Base-by-base conservation (phyloP, 768 basidiomycete species). In the Albatrellus ellisii region DNA sequence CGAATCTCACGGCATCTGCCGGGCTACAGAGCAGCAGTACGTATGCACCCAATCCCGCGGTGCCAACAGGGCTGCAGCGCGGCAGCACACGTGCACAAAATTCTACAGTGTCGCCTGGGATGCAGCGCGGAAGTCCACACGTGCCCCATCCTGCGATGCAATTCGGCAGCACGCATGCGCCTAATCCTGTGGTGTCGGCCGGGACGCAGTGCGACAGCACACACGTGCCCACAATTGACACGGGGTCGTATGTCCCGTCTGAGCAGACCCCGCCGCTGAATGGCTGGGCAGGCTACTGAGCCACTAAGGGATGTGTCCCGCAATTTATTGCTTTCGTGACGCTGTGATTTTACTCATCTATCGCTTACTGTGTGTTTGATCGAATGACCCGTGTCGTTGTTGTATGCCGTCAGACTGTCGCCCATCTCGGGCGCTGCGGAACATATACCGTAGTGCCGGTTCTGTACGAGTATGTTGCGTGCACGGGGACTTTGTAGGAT, bases 1-100 rank as follows among this genome's bases (percentile, higher is more conserved):
- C 48, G 21, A 48, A 50, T 38, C 43, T 47, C 36, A 42, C 24
- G 10, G 28, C 36, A 17, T 21, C 46, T 29, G 41, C 48, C 26
- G 48, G 46, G 28, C 26, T 47, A 8, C 34, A n/a, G n/a, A n/a
- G n/a, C n/a, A n/a, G n/a, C n/a, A n/a, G n/a, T n/a, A n/a, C n/a
- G n/a, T n/a, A n/a, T 36, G 34, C 34, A n/a, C n/a, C n/a, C n/a
- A n/a, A 26, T 11, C 4, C 24, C 18, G 25, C 12, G 10, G 38
- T n/a, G n/a, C n/a, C n/a, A n/a, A n/a, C n/a, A n/a, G n/a, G n/a
- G n/a, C n/a, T n/a, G n/a, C n/a, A n/a, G n/a, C n/a, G 34, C 34
- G 22, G 34, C 18, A 36, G 22, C 34, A 11, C 34, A 21, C 34
- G 22, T 5, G 12, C 29, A n/a, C n/a, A n/a, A n/a, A n/a, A n/a